phyloP scores from a whole-genome alignment of 495 filamentous ascomycete species.

The Penicillium ucsense region DNA sequence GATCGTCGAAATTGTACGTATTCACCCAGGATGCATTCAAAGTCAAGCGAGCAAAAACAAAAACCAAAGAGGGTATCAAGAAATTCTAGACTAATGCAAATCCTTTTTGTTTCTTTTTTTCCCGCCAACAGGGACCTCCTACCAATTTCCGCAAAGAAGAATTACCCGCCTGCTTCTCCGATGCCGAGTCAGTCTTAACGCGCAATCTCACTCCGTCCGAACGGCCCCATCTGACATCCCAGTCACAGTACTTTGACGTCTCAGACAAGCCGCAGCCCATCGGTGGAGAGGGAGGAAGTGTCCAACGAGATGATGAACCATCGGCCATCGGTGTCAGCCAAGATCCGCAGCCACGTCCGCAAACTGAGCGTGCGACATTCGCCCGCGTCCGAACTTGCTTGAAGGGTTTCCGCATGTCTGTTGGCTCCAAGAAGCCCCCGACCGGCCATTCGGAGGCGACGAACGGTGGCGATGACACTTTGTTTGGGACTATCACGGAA shows the following conservation, averaged over 20 bases:
- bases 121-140: conserved; percentile 27
- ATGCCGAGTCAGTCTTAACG: conserved; percentile 35
- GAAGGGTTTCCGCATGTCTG: neutral
- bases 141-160: conserved; percentile 41
- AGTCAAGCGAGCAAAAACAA: too few relatives aligned
- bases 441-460: neutral
- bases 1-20: conserved; percentile 32
- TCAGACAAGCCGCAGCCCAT: conserved; percentile 23
- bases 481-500: neutral
- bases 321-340: conserved; percentile 22
- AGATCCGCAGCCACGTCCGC: conserved; percentile 24
- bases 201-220: conserved; percentile 9
- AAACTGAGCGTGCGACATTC: conserved; percentile 23
- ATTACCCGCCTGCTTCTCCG: conserved; percentile 28
- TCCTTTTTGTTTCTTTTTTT: neutral
- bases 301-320: conserved; percentile 18
- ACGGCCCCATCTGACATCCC: conserved; percentile 22
- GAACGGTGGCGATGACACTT: neutral
- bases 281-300: conserved; percentile 22
- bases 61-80: too few relatives aligned
- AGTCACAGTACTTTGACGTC: conserved; percentile 30
- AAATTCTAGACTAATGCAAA: neutral
- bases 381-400: conserved; percentile 15
- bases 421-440: conserved; percentile 7
- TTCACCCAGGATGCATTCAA: too few relatives aligned